Evolutionary conservation across 352 stramenopile species (phyloP).

Genomic region (Pythium phragmitis): DNA sequence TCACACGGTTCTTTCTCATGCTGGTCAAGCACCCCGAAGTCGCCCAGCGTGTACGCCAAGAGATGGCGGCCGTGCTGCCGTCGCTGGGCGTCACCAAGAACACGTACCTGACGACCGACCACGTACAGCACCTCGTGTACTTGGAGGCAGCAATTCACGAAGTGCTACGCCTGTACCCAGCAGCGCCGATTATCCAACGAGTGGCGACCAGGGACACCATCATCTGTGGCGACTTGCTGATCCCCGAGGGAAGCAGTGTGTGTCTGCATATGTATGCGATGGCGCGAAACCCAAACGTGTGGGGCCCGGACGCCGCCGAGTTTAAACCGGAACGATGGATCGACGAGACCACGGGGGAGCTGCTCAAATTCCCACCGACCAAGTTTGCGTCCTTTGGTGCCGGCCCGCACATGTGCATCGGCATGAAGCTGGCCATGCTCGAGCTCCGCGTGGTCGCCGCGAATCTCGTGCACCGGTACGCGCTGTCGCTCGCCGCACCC

Average conservation of each 20-base stretch:
- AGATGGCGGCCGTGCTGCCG: slow-evolving; percentile 37
- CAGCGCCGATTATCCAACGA: slow-evolving; percentile 52
- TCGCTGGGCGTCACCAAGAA: slow-evolving; percentile 20
- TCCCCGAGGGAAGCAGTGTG: slow-evolving; percentile 29
- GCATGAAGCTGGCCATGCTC: slow-evolving; percentile 45
- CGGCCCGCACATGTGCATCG: slow-evolving; percentile 44
- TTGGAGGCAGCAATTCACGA: slow-evolving; percentile 58
- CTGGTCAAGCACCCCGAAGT: slow-evolving; percentile 50
- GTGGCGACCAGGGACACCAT: slow-evolving; percentile 54
- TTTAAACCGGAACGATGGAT: slow-evolving; percentile 42
- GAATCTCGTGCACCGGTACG: background rate
- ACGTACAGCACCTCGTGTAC: slow-evolving; percentile 54
- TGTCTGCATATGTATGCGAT: slow-evolving; percentile 35
- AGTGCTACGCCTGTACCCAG: slow-evolving; percentile 30
- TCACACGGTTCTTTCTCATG: slow-evolving; percentile 77
- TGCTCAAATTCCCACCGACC: slow-evolving; percentile 9
- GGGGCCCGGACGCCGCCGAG: slow-evolving; percentile 35
- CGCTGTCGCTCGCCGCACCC: too few species aligned
- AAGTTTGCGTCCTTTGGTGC: slow-evolving; percentile 39
- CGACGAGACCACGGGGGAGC: slow-evolving; percentile 16
- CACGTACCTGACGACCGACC: slow-evolving; percentile 42
- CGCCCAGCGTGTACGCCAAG: slow-evolving; percentile 35
- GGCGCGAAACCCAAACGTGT: slow-evolving; percentile 30
- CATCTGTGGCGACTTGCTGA: slow-evolving; percentile 29
- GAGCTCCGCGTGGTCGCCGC: slow-evolving; percentile 28